Evolutionary conservation across 371 early-diverging fungal genomes (phyloP), one percentile per base, ranked within the genome.

Genomic region (Actinomortierella wolfii): DNA sequence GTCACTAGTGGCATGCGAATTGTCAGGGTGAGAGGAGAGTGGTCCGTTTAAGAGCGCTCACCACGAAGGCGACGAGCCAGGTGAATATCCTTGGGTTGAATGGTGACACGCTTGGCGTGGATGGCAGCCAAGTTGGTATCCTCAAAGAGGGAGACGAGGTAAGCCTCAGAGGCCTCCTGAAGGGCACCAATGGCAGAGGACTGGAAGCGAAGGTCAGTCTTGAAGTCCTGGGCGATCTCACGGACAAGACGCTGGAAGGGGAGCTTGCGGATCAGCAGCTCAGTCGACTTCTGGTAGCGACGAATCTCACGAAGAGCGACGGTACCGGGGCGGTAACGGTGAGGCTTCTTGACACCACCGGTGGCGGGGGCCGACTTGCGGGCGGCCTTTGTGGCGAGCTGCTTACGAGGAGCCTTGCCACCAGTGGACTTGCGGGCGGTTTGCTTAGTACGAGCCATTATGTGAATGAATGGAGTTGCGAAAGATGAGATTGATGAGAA

Each of bases 91-190:
- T 96, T 97, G 76, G 96, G 95, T 86, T 97, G 95, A 82, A 99
- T 98, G 79, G 99, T 99, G 70, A 99, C 99, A 80, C 99, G 92
- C 89, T 97, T 97, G 77, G 97, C 98, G 86, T 99, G 99, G 83
- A 96, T 95, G 73, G 98, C 97, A 65, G 96, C 95, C 79, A 94
- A 84, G 87, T 97, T 94, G 69, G 97, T 97, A 86, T 98, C 96
- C 79, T 98, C 98, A 79, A 98, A 98, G 57, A 98, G 85, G 39
- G 86, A 81, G 62, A 95, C 98, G 59, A 99, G 89, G 86, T 97
- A 98, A 57, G 96, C 95, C 85, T 99, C 99, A 51, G 96, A 84
- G 59, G 98, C 97, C 85, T 99, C 99, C 84, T 99, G 99, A 42
- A 99, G 91, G 42, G 97, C 97, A 68, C 92, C 94, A 75, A 98